Conservation (phyloP, 2,329 filamentous ascomycete species). For the Monosporascus cannonballus region DNA sequence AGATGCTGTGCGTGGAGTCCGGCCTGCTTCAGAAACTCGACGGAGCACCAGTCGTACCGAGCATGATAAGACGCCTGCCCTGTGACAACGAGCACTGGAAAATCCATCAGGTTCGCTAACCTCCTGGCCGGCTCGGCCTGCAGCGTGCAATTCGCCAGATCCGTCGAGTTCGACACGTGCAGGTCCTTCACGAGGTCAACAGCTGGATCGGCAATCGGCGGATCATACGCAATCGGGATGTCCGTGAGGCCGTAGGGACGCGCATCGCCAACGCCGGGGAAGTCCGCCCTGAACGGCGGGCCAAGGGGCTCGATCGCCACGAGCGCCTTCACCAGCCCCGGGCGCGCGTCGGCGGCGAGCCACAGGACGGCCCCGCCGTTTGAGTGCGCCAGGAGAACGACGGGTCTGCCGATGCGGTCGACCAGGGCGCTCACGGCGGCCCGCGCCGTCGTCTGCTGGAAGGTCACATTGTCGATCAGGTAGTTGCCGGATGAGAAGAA, state of each 20-base stretch:
- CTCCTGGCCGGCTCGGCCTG: constrained; percentile 31
- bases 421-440: constrained; percentile 35
- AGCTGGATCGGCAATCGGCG: constrained; percentile 30
- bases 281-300: constrained; percentile 38
- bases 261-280: constrained; percentile 27
- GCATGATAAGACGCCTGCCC: constrained; percentile 38
- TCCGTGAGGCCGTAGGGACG: constrained; percentile 40
- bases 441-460: constrained; percentile 31
- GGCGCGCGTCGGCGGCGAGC: constrained; percentile 35
- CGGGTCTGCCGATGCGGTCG: constrained; percentile 35
- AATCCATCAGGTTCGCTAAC: constrained; percentile 28
- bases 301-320: constrained; percentile 40
- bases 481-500: constrained; percentile 35
- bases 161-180: constrained; percentile 15
- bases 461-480: constrained; percentile 25
- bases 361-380: constrained; percentile 37
- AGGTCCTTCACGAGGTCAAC: constrained; percentile 27
- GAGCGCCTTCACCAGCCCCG: constrained; percentile 33
- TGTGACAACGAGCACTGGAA: constrained; percentile 34
- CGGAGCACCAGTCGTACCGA: constrained; percentile 38
- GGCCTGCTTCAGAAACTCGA: constrained; percentile 36
- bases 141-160: constrained; percentile 23
- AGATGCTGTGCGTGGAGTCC: constrained; percentile 29
- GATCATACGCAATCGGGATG: constrained; percentile 42
- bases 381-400: constrained; percentile 38